Conservation (phyloP, 2,329 filamentous ascomycete species). For the Coccinonectria pachysandricola region DNA sequence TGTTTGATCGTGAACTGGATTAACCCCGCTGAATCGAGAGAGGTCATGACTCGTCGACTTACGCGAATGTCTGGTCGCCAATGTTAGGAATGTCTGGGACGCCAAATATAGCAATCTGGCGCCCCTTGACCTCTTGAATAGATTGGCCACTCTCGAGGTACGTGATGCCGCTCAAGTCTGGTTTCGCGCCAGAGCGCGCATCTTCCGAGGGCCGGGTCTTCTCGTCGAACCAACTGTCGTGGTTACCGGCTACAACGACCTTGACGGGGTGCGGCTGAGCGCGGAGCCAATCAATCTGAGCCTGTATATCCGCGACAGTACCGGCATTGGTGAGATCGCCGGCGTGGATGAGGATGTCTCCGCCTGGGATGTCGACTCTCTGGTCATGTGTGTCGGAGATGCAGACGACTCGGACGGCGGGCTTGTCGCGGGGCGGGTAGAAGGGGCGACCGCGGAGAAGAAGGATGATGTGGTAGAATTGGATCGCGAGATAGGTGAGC, state of each 20-base stretch:
- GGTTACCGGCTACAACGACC: constrained; percentile 76
- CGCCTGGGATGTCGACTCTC: constrained; percentile 52
- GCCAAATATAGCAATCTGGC: constrained; percentile 58
- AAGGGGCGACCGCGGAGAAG: constrained; percentile 58
- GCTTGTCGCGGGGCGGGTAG: constrained; percentile 41
- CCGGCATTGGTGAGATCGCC: constrained; percentile 75
- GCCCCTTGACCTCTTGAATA: constrained; percentile 50
- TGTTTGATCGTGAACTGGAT: constrained; percentile 17
- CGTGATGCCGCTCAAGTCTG: constrained; percentile 58
- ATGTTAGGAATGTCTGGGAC: constrained; percentile 70
- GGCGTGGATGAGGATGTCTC: constrained; percentile 81
- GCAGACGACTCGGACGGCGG: constrained; percentile 67
- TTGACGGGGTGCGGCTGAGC: constrained; percentile 68
- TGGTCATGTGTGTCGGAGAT: constrained; percentile 81
- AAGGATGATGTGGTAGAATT: constrained; percentile 54
- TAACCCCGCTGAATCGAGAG: no score
- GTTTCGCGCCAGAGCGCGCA: constrained; percentile 34
- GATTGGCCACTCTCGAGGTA: constrained; percentile 66
- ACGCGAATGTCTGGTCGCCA: constrained; percentile 59
- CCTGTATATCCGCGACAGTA: constrained; percentile 62
- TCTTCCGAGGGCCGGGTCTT: constrained; percentile 48
- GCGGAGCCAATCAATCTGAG: constrained; percentile 74
- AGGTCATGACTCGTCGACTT: no score
- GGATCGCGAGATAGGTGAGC: constrained; percentile 50
- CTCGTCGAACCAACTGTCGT: constrained; percentile 76